phyloP scores from a whole-genome alignment of 2,329 filamentous ascomycete species.

The Allantophomopsis lycopodina region DNA sequence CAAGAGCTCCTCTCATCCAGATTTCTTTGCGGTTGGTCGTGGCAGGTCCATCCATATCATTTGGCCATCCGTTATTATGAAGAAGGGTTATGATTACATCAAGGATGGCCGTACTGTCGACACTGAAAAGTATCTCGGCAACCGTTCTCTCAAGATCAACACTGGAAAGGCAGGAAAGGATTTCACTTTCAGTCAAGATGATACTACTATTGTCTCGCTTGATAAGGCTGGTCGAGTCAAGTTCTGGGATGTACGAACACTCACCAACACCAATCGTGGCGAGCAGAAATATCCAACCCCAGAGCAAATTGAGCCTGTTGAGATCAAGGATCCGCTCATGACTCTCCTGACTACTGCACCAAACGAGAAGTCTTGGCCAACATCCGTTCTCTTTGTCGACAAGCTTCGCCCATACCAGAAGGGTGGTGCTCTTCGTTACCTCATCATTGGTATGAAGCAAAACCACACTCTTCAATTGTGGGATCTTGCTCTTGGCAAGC shows the following conservation, averaged over 20 bases:
- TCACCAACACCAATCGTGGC: conserved; percentile 42
- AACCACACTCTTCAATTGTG: conserved; percentile 97
- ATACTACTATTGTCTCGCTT: conserved; percentile 83
- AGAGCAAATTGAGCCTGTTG: conserved; percentile 40
- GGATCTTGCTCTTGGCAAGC: conserved; percentile 90
- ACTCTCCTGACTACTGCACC: conserved; percentile 78
- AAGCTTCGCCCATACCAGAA: conserved; percentile 90
- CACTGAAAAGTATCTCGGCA: conserved; percentile 73
- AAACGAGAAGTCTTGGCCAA: conserved; percentile 90
- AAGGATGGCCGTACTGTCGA: conserved; percentile 60
- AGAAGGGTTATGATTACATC: conserved; percentile 38
- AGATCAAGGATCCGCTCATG: conserved; percentile 76
- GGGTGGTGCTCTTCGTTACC: conserved; percentile 79
- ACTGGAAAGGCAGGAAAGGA: conserved; percentile 98
- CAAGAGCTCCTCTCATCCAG: conserved; percentile 75
- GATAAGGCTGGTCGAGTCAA: conserved; percentile 95
- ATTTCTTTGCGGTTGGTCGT: conserved; percentile 89
- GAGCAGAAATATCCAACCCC: conserved; percentile 38
- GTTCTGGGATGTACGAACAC: conserved; percentile 90
- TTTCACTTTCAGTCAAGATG: conserved; percentile 94
- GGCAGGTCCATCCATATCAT: conserved; percentile 95
- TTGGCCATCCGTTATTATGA: conserved; percentile 49
- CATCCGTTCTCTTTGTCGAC: conserved; percentile 89
- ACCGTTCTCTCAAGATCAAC: conserved; percentile 84
- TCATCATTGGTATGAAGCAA: conserved; percentile 97